Conservation (phyloP, 352 stramenopile species). For the Hyphochytrium catenoides region DNA sequence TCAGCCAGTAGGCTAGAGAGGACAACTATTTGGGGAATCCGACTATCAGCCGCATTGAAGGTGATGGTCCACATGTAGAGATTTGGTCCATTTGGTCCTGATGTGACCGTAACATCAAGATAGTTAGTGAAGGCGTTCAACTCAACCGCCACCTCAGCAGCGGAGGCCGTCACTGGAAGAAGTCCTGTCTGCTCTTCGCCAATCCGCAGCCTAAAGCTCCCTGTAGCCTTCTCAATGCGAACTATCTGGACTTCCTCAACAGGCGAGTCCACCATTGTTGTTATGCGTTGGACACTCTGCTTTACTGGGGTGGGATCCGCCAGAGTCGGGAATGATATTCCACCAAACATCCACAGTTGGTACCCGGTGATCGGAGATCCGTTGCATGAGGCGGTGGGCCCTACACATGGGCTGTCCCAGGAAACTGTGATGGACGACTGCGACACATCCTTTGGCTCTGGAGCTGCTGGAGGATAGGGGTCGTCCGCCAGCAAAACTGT, state of each 20-base stretch:
- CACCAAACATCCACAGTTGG: slow-evolving; percentile 74
- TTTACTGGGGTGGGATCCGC: slow-evolving; percentile 43
- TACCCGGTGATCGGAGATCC: slow-evolving; percentile 62
- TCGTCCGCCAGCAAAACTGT: slow-evolving; percentile 63
- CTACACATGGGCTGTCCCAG: slow-evolving; percentile 35
- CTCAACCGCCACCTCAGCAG: no score
- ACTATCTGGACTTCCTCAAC: slow-evolving; percentile 43
- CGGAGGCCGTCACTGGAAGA: no score
- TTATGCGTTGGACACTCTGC: slow-evolving; percentile 69
- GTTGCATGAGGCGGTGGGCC: slow-evolving; percentile 41
- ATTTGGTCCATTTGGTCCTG: background rate
- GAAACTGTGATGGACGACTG: slow-evolving; percentile 29
- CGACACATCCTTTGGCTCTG: slow-evolving; percentile 28
- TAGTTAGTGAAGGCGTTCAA: no score
- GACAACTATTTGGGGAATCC: slow-evolving; percentile 23
- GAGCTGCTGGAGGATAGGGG: slow-evolving; percentile 20
- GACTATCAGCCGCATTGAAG: slow-evolving; percentile 22
- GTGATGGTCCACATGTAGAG: slow-evolving; percentile 40
- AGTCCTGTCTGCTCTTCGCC: slow-evolving; percentile 24
- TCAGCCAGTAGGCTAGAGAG: slow-evolving; percentile 29
- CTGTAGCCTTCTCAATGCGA: slow-evolving; percentile 24
- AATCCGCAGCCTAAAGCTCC: slow-evolving; percentile 40
- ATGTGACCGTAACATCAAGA: no score
- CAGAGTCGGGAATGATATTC: slow-evolving; percentile 36
- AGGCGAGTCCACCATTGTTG: slow-evolving; percentile 29